phyloP scores from a whole-genome alignment of 23 red algal species.

The Agarophyton chilense region DNA sequence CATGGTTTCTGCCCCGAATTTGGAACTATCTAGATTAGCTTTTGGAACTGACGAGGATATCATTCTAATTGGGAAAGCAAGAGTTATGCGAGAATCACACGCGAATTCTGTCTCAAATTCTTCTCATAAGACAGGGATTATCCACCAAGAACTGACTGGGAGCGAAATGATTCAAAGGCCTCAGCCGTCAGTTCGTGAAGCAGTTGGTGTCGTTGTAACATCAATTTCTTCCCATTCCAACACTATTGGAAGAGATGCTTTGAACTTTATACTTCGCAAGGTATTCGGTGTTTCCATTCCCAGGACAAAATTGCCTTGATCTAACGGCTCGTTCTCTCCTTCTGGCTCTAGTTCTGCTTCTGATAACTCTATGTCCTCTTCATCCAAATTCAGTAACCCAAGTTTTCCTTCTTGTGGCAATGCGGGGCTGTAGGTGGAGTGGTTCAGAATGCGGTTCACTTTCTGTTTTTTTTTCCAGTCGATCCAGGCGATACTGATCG shows the following conservation, averaged over 20 bases:
- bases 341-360: conserved; percentile 16
- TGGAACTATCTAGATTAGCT: conserved; percentile 69
- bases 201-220: no score
- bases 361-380: background rate
- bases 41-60: conserved; percentile 95
- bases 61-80: conserved; percentile 51
- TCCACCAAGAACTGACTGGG: background rate
- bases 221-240: conserved; percentile 10
- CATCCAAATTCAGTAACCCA: background rate
- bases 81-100: background rate
- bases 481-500: background rate
- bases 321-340: background rate
- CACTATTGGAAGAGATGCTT: conserved; percentile 27
- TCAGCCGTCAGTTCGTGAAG: background rate
- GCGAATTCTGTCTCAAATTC: background rate
- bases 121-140: background rate
- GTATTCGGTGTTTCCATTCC: conserved; percentile 29
- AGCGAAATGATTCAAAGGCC: background rate
- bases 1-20: conserved; percentile 40
- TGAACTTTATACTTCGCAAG: conserved; percentile 25
- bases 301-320: conserved; percentile 1
- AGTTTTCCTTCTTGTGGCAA: background rate
- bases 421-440: background rate
- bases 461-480: background rate
- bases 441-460: background rate